These are phyloP conservation scores for Kodamaea restingae DNA, from an alignment of 805 yeast genomes.

Conservation along the genomic window DNA sequence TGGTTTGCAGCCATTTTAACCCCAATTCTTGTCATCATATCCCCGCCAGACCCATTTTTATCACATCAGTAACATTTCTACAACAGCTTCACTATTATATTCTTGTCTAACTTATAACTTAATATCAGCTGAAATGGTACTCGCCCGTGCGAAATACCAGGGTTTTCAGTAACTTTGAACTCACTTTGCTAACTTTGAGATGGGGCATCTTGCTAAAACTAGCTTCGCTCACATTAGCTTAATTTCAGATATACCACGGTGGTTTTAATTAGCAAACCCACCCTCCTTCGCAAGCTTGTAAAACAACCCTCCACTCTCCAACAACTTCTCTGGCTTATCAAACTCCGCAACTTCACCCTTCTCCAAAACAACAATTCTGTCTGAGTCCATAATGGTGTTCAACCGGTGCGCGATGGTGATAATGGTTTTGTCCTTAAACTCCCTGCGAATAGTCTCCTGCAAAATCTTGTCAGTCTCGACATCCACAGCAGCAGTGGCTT, in stretches of 20 bases:
- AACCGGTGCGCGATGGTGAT: constrained; percentile 82
- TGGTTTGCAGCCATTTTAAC: no score
- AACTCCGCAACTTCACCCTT: constrained; percentile 73
- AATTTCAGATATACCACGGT: not conserved
- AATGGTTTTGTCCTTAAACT: constrained; percentile 73
- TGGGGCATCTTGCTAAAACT: no score
- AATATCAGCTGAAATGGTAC: no score
- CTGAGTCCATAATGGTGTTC: constrained; percentile 79
- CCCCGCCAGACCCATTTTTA: no score
- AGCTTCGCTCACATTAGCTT: not conserved
- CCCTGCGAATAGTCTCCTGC: constrained; percentile 73
- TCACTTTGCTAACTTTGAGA: no score
- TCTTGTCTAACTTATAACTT: no score
- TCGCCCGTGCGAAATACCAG: no score
- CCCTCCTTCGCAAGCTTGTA: constrained; percentile 80
- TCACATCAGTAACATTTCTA: no score
- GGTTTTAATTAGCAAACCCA: constrained; percentile 44
- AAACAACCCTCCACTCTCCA: constrained; percentile 63
- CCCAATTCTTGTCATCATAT: no score
- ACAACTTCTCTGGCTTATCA: constrained; percentile 64
- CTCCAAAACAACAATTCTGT: constrained; percentile 70
- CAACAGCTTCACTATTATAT: no score
- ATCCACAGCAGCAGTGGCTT: constrained; percentile 88
- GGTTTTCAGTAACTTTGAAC: no score
- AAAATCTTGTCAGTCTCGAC: constrained; percentile 76